Percentiles rank a stretch among this genome's conserved stretches.
These are phyloP conservation scores for Diplodia mutila DNA, from an alignment of 2,329 filamentous ascomycete genomes.

Conservation along the genomic window DNA sequence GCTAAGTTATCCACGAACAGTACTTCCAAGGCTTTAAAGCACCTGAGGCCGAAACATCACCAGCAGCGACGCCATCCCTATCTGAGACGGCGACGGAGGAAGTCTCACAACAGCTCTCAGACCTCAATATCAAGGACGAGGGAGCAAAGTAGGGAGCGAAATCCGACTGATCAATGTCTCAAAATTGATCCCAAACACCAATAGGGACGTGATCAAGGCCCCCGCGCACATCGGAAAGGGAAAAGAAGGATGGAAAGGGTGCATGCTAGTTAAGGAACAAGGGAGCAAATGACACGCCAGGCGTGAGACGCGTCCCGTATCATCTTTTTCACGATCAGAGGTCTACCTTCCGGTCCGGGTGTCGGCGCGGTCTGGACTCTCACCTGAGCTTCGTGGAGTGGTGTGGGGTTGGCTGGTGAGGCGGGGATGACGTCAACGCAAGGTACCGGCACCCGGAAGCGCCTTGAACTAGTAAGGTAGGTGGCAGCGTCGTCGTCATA, in stretches of 20 bases:
- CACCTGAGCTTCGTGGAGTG: neutral
- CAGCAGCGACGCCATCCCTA: neutral
- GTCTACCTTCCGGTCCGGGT: neutral
- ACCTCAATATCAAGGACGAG: neutral
- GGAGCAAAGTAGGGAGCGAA: neutral
- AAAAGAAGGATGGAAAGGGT: neutral
- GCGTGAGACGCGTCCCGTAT: neutral
- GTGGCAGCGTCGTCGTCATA: conserved; percentile 16
- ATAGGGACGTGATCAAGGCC: neutral
- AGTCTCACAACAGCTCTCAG: neutral
- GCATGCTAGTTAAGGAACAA: neutral
- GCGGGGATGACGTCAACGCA: conserved; percentile 15
- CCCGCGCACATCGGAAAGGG: neutral
- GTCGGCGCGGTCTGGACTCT: neutral
- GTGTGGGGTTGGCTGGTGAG: neutral
- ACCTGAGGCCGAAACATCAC: conserved; percentile 5
- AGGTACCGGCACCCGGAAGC: neutral
- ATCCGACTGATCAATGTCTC: neutral
- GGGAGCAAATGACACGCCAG: neutral
- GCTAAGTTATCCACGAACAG: conserved; percentile 3
- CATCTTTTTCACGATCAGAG: neutral
- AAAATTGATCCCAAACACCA: neutral
- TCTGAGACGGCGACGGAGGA: neutral
- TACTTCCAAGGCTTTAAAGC: conserved; percentile 48
- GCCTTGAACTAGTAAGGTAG: neutral